These are phyloP conservation scores for Cystofilobasidium ferigula DNA, from an alignment of 768 basidiomycete genomes.

Conservation along the genomic window DNA sequence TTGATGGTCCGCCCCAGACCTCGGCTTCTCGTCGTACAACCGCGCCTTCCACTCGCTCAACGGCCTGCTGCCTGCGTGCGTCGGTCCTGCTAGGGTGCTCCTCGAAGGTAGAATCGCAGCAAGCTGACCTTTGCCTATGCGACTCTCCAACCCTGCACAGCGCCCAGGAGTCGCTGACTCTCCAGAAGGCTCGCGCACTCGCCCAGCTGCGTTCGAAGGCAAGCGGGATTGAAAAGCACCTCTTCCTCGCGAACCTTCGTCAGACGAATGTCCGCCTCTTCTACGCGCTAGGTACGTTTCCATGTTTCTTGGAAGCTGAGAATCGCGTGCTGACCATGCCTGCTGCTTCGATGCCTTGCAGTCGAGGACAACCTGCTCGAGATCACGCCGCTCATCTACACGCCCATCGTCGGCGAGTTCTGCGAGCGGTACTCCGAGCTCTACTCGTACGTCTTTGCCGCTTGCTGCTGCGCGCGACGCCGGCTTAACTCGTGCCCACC, in stretches of 20 bases:
- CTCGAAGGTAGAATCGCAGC: background rate
- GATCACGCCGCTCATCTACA: conserved; percentile 73
- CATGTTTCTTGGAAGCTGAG: too few species aligned
- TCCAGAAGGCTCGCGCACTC: conserved; percentile 14
- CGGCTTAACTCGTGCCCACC: background rate
- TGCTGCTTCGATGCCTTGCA: background rate
- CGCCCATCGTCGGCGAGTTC: conserved; percentile 84
- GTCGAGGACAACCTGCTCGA: conserved; percentile 35
- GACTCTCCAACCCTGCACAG: background rate
- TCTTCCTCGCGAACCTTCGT: conserved; percentile 67
- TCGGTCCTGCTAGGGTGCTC: background rate
- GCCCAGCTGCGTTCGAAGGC: conserved; percentile 17
- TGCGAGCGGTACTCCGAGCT: conserved; percentile 73
- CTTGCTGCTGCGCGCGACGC: too few species aligned
- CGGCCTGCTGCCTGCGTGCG: conserved; percentile 17
- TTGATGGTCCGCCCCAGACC: conserved; percentile 6
- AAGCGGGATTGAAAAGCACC: conserved; percentile 54
- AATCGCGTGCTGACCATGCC: background rate
- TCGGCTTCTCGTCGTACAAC: conserved; percentile 13
- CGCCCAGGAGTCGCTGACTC: conserved; percentile 3
- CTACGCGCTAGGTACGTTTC: conserved; percentile 58
- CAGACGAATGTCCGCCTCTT: conserved; percentile 62
- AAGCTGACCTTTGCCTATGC: background rate
- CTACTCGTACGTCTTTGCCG: background rate
- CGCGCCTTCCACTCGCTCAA: conserved; percentile 4